Evolutionary conservation across 805 yeast genomes (phyloP).

Genomic region (Candida ascalaphidarum): DNA sequence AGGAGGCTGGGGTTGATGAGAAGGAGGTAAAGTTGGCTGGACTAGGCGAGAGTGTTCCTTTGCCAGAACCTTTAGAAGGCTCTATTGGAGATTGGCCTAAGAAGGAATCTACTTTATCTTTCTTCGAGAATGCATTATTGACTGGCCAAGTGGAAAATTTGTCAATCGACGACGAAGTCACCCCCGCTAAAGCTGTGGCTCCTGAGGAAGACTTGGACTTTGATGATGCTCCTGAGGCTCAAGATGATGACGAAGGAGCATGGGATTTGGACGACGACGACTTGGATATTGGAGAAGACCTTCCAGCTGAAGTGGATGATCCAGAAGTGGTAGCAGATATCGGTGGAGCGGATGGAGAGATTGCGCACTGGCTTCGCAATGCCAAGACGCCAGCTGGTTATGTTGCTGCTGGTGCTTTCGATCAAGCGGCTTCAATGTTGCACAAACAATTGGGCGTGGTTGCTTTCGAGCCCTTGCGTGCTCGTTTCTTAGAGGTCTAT

Average conservation of each 20-base stretch:
- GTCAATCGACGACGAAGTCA: constrained; percentile 35
- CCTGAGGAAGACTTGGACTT: background rate
- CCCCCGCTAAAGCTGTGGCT: no score
- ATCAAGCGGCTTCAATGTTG: constrained; percentile 87
- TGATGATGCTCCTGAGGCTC: constrained; percentile 15
- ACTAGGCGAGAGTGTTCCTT: constrained; percentile 29
- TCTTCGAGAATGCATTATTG: constrained; percentile 74
- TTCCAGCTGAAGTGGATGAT: constrained; percentile 7
- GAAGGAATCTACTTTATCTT: constrained; percentile 60
- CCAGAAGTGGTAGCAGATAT: constrained; percentile 7
- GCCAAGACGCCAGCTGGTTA: constrained; percentile 87
- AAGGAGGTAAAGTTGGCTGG: constrained; percentile 60
- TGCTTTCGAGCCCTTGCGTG: constrained; percentile 80
- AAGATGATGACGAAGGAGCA: constrained; percentile 56
- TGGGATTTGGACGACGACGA: constrained; percentile 83
- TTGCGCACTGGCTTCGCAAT: constrained; percentile 77
- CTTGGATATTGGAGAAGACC: constrained; percentile 51
- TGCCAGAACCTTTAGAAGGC: constrained; percentile 40
- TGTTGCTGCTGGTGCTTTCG: constrained; percentile 94
- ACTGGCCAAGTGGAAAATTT: constrained; percentile 66
- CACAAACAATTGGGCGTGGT: constrained; percentile 84
- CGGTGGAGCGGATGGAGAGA: constrained; percentile 46
- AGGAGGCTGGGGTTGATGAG: constrained; percentile 57
- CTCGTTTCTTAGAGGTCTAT: constrained; percentile 77
- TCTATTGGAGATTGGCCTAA: constrained; percentile 74